Conservation (phyloP, 805 yeast genomes). For the Yarrowia deformans region DNA sequence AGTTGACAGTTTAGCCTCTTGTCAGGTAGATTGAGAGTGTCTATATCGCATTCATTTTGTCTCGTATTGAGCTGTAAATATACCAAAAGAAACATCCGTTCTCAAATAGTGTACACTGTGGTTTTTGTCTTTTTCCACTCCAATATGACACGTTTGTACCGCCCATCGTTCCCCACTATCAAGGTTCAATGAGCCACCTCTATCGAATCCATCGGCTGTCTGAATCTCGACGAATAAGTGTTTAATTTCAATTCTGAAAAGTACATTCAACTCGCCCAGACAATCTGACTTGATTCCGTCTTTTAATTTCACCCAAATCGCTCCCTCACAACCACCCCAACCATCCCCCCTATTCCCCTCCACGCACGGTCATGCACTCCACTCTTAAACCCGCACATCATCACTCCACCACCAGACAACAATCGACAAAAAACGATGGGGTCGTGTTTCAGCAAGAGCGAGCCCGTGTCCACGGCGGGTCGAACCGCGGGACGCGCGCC, state of each 20-base stretch:
- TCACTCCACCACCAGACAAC: not conserved
- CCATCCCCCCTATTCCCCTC: not conserved
- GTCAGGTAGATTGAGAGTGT: not conserved
- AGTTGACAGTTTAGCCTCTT: not conserved
- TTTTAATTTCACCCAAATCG: not conserved
- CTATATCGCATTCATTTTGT: too few relatives aligned
- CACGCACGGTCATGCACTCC: conserved; percentile 26
- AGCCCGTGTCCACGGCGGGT: conserved; percentile 1
- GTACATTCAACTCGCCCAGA: not conserved
- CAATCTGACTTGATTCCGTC: too few relatives aligned
- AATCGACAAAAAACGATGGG: conserved; percentile 6
- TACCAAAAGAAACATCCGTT: too few relatives aligned
- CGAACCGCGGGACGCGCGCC: conserved; percentile 10
- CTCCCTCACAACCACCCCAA: not conserved
- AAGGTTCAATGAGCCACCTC: conserved; percentile 2
- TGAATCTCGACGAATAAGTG: not conserved
- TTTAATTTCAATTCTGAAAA: not conserved
- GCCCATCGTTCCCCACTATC: not conserved
- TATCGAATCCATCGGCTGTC: not conserved
- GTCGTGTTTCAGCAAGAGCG: conserved; percentile 36
- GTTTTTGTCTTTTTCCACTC: too few relatives aligned
- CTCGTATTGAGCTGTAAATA: too few relatives aligned
- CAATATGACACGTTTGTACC: too few relatives aligned
- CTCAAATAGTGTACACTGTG: too few relatives aligned
- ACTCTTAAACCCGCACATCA: conserved; percentile 20